Evolutionary conservation across 176 grass and related monocot species (phyloP).

Genomic region (Zea luxurians): DNA sequence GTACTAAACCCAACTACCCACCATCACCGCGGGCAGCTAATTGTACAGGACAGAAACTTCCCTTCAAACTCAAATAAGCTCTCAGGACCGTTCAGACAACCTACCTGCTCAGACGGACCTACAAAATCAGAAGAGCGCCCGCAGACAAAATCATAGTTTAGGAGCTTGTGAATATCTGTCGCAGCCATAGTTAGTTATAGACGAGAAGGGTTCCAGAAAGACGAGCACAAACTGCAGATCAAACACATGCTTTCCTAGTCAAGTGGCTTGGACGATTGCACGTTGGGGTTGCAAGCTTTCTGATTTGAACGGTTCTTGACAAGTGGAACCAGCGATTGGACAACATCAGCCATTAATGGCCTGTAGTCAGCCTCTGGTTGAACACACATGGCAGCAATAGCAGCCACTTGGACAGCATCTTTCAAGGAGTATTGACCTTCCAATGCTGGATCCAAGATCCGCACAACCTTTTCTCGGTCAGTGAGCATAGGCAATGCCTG

Average conservation of each 20-base stretch:
- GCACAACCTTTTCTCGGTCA: conserved; percentile 83
- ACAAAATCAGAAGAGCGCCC: conserved; percentile 20
- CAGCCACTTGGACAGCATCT: conserved; percentile 98
- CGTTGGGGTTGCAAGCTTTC: conserved; percentile 50
- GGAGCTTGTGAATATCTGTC: conserved; percentile 1
- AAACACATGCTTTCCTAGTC: conserved; percentile 28
- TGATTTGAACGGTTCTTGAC: conserved; percentile 64
- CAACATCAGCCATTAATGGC: conserved; percentile 94
- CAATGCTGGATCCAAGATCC: conserved; percentile 87
- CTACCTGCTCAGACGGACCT: conserved; percentile 1
- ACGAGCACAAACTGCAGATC: not conserved
- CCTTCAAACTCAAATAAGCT: conserved; percentile 38
- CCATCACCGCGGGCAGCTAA: no score
- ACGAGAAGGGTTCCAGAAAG: conserved; percentile 5
- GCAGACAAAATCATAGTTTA: conserved; percentile 13
- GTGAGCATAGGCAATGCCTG: conserved; percentile 88
- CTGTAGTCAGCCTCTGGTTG: conserved; percentile 97
- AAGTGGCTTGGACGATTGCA: conserved; percentile 39
- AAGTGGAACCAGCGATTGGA: conserved; percentile 88
- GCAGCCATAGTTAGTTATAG: conserved; percentile 29
- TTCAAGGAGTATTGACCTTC: conserved; percentile 97
- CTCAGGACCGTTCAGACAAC: conserved; percentile 25
- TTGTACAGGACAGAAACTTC: no score
- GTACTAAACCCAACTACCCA: not conserved
- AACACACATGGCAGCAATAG: conserved; percentile 97